phyloP scores from a whole-genome alignment of 768 basidiomycete species.

The Tephrocybe rancida region DNA sequence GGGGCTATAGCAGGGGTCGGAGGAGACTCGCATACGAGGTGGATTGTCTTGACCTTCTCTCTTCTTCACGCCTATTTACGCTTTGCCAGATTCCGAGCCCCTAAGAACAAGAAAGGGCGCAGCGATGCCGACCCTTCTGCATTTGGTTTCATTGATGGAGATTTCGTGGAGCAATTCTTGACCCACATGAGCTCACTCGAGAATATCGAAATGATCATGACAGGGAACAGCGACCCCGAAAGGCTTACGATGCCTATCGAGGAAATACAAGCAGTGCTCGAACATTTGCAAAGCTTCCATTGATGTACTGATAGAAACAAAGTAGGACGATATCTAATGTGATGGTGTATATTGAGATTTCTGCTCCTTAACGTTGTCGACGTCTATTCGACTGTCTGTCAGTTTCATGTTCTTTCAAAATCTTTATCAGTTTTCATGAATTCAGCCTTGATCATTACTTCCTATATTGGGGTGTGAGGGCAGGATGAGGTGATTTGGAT shows the following conservation, averaged over 20 bases:
- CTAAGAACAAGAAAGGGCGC: conserved; percentile 55
- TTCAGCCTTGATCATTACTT: no score
- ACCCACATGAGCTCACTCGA: conserved; percentile 38
- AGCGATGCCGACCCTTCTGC: conserved; percentile 60
- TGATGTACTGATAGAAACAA: conserved; percentile 29
- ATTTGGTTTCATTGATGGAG: conserved; percentile 86
- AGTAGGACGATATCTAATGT: conserved; percentile 10
- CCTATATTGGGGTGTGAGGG: no score
- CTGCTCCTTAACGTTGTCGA: no score
- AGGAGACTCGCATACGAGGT: conserved; percentile 65
- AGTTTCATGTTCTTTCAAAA: no score
- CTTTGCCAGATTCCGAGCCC: conserved; percentile 66
- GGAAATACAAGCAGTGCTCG: conserved; percentile 46
- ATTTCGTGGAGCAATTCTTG: conserved; percentile 76
- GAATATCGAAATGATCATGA: conserved; percentile 52
- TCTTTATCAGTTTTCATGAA: no score
- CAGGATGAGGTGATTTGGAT: no score
- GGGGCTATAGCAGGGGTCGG: conserved; percentile 53
- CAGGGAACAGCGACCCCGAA: conserved; percentile 63
- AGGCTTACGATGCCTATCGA: conserved; percentile 45
- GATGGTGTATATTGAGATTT: background rate
- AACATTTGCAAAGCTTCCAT: conserved; percentile 59
- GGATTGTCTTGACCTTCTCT: conserved; percentile 13
- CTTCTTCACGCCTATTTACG: background rate
- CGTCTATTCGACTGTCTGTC: no score